Conservation (phyloP, 495 filamentous ascomycete species). For the Penicillium antarcticum region DNA sequence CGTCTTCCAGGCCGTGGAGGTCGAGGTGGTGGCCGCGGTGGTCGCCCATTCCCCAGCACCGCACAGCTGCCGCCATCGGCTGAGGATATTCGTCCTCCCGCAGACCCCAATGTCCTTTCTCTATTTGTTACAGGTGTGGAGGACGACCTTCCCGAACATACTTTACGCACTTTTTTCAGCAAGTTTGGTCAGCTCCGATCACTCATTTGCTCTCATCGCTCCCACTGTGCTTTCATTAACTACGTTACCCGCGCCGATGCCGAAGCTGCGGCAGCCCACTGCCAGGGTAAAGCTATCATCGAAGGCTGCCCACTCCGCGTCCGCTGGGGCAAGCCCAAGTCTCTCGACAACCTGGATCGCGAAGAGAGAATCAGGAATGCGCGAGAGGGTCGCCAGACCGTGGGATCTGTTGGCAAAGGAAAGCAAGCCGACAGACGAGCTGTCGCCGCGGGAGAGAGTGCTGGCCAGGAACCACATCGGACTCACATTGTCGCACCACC, state of each 20-base stretch:
- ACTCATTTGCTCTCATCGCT: constrained; percentile 90
- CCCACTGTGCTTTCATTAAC: constrained; percentile 95
- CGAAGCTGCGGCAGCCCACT: constrained; percentile 77
- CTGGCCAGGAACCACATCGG: constrained; percentile 38
- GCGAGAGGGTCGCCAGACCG: constrained; percentile 63
- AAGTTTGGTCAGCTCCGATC: constrained; percentile 84
- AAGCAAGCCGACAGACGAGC: constrained; percentile 30
- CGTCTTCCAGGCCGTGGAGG: constrained; percentile 37
- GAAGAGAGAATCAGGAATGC: constrained; percentile 74
- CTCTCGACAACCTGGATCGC: constrained; percentile 82
- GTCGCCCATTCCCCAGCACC: constrained; percentile 62
- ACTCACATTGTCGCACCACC: constrained; percentile 67
- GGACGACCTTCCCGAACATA: constrained; percentile 90
- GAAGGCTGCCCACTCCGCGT: constrained; percentile 82
- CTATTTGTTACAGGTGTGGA: constrained; percentile 94
- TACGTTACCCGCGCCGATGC: constrained; percentile 78
- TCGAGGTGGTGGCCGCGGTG: constrained; percentile 51
- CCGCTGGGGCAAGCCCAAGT: constrained; percentile 88
- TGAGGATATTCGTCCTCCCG: constrained; percentile 78
- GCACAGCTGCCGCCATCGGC: constrained; percentile 73
- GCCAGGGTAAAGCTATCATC: constrained; percentile 82
- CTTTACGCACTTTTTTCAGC: constrained; percentile 84
- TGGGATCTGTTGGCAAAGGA: constrained; percentile 28
- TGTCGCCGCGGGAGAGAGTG: constrained; percentile 27
- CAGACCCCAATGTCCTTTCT: constrained; percentile 80